Base-by-base conservation (phyloP, 83 land plant species). In the Picea abies region DNA sequence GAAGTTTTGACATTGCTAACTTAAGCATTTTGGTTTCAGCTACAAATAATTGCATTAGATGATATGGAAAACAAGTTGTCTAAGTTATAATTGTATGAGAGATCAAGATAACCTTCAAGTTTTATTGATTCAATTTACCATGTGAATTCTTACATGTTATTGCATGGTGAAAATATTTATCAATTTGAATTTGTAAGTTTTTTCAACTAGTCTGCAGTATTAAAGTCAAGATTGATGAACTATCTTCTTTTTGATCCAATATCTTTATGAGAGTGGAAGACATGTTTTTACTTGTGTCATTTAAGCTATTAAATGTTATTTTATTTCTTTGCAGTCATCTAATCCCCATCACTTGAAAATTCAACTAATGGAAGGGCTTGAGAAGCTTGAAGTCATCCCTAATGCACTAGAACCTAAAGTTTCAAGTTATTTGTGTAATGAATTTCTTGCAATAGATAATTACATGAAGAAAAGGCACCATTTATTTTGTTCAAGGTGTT, bases 21-120 rank as follows among this genome's bases (percentile, higher is more conserved):
- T 41, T 37, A 41, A 37, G 41, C 52, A 73, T 17, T 37, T 73
- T 73, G n/a, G 52, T 76, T 73, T 61, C 93, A 97, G 95, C 93
- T 97, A 22, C 98, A 93, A 88, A 64, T 87, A 71, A 83, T 92
- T 82, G 92, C 91, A 72, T 81, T 90, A 12, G 99, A 93, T 83
- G 98, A 97, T 25, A 90, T 87, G 87, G 96, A 88, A n/a, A 90
- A 84, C 83, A 94, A 91, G 77, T 92, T 97, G 71, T 88, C 93
- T 35, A 87, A 90, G 79, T 91, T 97, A 7, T 80, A 95, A 83
- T 81, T 88, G 39, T 92, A 93, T 91, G 96, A 96, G 78, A 87
- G 89, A 64, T 90, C 89, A 70, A 91, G 94, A 83, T 85, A 82
- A 22, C 86, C 88, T 88, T 41, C 70, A 22, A 92, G 95, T 73